Evolutionary conservation across 768 basidiomycete genomes (phyloP).

Genomic region (Boletus sensibilis): DNA sequence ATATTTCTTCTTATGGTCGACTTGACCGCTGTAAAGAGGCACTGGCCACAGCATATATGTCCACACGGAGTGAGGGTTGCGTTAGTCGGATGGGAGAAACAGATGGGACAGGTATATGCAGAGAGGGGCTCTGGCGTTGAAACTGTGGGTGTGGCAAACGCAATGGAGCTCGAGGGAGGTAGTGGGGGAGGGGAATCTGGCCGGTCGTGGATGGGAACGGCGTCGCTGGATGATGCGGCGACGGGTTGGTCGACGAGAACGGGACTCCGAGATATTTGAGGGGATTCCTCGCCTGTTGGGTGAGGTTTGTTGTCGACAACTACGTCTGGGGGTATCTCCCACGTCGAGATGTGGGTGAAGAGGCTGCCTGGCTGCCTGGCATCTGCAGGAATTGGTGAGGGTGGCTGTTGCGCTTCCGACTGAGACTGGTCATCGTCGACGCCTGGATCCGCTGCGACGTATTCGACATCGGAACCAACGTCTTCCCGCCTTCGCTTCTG

Average conservation of each 20-base stretch:
- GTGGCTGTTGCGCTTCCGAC: neutral
- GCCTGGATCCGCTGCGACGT: neutral
- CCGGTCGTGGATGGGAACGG: neutral
- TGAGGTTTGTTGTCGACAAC: neutral
- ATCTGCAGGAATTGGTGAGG: neutral
- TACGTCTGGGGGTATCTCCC: slow-evolving; percentile 20
- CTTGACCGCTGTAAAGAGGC: slow-evolving; percentile 72
- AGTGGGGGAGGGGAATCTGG: neutral
- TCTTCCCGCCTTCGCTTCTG: slow-evolving; percentile 21
- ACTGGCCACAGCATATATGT: slow-evolving; percentile 74
- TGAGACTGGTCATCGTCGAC: neutral
- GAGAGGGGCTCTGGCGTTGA: slow-evolving; percentile 40
- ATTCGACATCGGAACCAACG: neutral
- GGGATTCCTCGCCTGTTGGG: neutral
- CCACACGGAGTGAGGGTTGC: slow-evolving; percentile 80
- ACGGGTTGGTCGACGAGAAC: neutral
- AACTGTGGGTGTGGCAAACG: neutral
- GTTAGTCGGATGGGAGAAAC: slow-evolving; percentile 71
- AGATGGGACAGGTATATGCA: slow-evolving; percentile 76
- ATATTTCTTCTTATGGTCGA: slow-evolving; percentile 53
- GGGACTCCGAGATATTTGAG: neutral
- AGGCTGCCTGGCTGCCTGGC: neutral
- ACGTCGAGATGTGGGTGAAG: slow-evolving; percentile 20
- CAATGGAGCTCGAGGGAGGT: neutral
- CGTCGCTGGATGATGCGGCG: neutral